These are phyloP conservation scores for Glonium stellatum DNA, from an alignment of 495 filamentous ascomycete genomes.

Conservation along the genomic window DNA sequence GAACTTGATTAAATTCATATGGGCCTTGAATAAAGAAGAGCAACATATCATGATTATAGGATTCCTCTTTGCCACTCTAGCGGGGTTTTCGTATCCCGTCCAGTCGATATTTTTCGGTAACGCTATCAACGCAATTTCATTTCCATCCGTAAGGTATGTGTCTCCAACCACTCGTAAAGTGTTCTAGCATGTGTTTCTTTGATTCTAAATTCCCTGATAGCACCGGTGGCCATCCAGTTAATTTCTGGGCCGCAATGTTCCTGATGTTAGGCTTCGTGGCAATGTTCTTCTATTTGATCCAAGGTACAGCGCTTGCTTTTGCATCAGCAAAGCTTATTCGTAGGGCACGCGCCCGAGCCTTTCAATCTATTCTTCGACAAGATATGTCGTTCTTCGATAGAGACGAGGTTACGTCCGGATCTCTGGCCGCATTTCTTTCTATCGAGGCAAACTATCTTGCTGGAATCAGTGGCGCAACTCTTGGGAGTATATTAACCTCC, in stretches of 20 bases:
- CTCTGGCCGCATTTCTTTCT: constrained; percentile 75
- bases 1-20: constrained; percentile 78
- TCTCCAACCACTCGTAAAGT: no score
- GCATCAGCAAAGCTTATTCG: constrained; percentile 59
- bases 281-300: constrained; percentile 59
- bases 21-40: constrained; percentile 73
- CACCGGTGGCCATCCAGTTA: constrained; percentile 27
- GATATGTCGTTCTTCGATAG: constrained; percentile 85
- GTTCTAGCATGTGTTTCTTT: no score
- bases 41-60: constrained; percentile 67
- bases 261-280: constrained; percentile 80
- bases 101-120: constrained; percentile 91
- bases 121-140: constrained; percentile 62
- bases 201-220: not conserved
- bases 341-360: constrained; percentile 69
- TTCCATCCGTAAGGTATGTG: constrained; percentile 44
- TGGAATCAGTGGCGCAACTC: constrained; percentile 70
- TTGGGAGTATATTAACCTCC: constrained; percentile 74
- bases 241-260: constrained; percentile 94
- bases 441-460: constrained; percentile 80
- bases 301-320: constrained; percentile 72
- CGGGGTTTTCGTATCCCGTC: constrained; percentile 75
- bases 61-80: constrained; percentile 68
- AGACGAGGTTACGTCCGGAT: constrained; percentile 77
- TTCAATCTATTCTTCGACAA: constrained; percentile 84